Evolutionary conservation across 306 rosid genomes (phyloP), one percentile per base, ranked within the genome.

Genomic region (Cucumis melo): DNA sequence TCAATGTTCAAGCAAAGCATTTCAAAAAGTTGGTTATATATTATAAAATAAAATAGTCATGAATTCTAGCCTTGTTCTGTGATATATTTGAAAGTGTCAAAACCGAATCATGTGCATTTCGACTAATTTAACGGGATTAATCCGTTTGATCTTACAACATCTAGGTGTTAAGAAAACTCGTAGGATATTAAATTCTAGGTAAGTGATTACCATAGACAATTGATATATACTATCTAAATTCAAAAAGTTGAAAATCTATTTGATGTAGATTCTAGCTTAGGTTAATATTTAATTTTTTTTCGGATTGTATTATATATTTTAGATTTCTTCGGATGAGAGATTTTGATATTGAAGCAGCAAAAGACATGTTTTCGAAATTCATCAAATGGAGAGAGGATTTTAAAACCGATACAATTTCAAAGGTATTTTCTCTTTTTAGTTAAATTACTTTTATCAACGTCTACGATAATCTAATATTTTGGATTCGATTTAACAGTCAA

Each of bases 321-420:
- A 91, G 98, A 87, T 93, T 93, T 84, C 89, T 93, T 41, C 88
- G 94, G 41, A 91, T 90, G 98, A 90, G 93, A 84, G 92, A 93
- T 80, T 93, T 87, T 74, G 94, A 93, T 78, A 1, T 82, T 68
- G 8, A 66, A n/a, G 84, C 81, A 74, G 85, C 98, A 76, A 93
- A 89, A 84, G 96, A 86, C 1, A 78, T 80, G 85, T 91, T 91
- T 82, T 74, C 83, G 76, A 87, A 82, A 82, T 91, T 80, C 81
- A 90, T 93, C n/a, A 85, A 90, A 67, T 93, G 98, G 98, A 90
- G 94, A 39, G 87, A 86, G 77, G 93, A 90, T 1, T 86, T 86
- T 75, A 83, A 81, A 60, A 92, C 87, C 10, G 97, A 93, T 73
- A 24, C 64, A 75, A 83, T 91, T 78, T 63, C 86, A 13, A 85